These are phyloP conservation scores for Camellia sinensis DNA, from an alignment of 148 eudicot species.

Conservation along the genomic window DNA sequence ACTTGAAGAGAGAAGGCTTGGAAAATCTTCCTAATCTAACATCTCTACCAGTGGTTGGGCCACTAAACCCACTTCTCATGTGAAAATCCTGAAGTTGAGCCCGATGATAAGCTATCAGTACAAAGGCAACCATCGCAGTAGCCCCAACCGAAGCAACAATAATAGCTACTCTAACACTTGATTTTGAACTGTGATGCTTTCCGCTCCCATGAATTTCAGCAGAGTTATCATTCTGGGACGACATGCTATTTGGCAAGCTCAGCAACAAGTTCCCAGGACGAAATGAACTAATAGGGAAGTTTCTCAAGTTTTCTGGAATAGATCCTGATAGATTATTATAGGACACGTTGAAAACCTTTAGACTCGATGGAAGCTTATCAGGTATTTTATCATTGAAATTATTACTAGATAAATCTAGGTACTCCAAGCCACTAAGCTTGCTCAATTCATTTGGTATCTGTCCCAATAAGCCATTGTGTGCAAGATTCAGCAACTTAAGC, in stretches of 20 bases:
- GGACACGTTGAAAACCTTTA: constrained; percentile 59
- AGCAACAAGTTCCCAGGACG: constrained; percentile 72
- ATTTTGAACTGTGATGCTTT: constrained; percentile 36
- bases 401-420: constrained; percentile 79
- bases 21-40: constrained; percentile 54
- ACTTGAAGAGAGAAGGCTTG: constrained; percentile 62
- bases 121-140: constrained; percentile 75
- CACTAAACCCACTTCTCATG: constrained; percentile 47
- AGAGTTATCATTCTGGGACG: constrained; percentile 24
- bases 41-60: constrained; percentile 52
- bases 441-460: constrained; percentile 57
- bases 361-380: constrained; percentile 54
- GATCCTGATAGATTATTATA: constrained; percentile 62
- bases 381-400: constrained; percentile 67
- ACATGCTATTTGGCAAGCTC: constrained; percentile 22
- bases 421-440: constrained; percentile 53
- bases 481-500: constrained; percentile 68
- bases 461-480: constrained; percentile 69
- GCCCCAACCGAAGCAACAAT: constrained; percentile 77
- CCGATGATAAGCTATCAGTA: constrained; percentile 71
- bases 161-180: constrained; percentile 64
- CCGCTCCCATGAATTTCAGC: constrained; percentile 13
- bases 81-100: constrained; percentile 55
- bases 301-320: constrained; percentile 60
- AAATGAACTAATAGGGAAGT: constrained; percentile 61